A percentile compares a stretch with the other conserved stretches of the same genome.
Evolutionary conservation across 148 eudicot species (phyloP).

Genomic region (Mesembryanthemum crystallinum): DNA sequence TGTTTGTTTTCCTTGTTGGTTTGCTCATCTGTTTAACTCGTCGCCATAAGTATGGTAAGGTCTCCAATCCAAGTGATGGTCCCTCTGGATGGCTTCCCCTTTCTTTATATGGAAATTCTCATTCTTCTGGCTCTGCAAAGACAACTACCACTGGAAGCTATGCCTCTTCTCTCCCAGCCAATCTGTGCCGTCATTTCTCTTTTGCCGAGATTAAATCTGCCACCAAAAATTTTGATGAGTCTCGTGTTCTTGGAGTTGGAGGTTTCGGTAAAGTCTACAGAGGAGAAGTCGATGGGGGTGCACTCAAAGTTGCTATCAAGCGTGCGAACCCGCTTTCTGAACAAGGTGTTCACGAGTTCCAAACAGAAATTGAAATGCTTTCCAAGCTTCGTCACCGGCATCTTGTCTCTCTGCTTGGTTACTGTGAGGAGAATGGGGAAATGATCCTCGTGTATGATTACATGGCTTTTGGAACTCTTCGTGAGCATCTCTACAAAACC

Average conservation of each 20-base stretch:
- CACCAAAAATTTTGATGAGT: slow-evolving; percentile 88
- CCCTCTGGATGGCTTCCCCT: slow-evolving; percentile 95
- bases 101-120: slow-evolving; percentile 86
- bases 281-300: slow-evolving; percentile 80
- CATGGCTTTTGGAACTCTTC: slow-evolving; percentile 91
- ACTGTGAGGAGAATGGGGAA: slow-evolving; percentile 89
- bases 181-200: slow-evolving; percentile 89
- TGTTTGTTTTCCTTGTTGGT: slow-evolving; percentile 44
- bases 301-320: slow-evolving; percentile 77
- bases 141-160: slow-evolving; percentile 83
- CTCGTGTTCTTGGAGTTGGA: slow-evolving; percentile 87
- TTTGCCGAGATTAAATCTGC: slow-evolving; percentile 86
- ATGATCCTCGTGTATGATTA: slow-evolving; percentile 94
- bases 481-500: slow-evolving; percentile 95
- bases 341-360: slow-evolving; percentile 91
- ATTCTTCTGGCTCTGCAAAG: slow-evolving; percentile 76
- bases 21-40: slow-evolving; percentile 50
- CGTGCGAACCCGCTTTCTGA: slow-evolving; percentile 85
- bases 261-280: slow-evolving; percentile 93
- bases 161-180: slow-evolving; percentile 79
- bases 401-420: slow-evolving; percentile 88
- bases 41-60: slow-evolving; percentile 47
- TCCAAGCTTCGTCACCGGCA: slow-evolving; percentile 96
- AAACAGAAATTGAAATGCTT: slow-evolving; percentile 95
- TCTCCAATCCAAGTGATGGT: slow-evolving; percentile 70